Evolutionary conservation across 305 asterid genomes (phyloP).

Genomic region (Fraxinus greggii): DNA sequence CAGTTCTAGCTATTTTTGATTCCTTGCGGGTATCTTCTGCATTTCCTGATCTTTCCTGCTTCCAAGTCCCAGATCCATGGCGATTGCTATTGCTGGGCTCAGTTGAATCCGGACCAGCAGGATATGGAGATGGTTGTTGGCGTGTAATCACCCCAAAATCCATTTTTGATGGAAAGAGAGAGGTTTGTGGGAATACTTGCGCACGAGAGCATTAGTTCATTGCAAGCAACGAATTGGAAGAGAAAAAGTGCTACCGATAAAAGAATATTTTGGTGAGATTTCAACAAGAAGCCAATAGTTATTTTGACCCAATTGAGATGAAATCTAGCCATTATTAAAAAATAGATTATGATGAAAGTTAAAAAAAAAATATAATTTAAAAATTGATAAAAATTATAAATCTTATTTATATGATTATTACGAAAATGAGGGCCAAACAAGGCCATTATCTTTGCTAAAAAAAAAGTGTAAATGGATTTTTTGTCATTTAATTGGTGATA

Average conservation of each 20-base stretch:
- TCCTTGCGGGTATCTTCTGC: constrained; percentile 42
- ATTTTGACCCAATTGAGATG: background rate
- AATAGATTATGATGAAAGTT: background rate
- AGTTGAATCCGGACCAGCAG: constrained; percentile 30
- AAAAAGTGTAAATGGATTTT: no score
- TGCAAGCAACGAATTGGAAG: constrained; percentile 38
- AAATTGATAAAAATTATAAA: no score
- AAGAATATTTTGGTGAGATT: constrained; percentile 1
- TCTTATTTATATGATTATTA: no score
- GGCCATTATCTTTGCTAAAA: no score
- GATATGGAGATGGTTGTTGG: constrained; percentile 27
- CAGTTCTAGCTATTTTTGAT: constrained; percentile 35
- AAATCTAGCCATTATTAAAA: no score
- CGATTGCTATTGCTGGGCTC: constrained; percentile 29
- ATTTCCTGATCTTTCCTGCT: constrained; percentile 59
- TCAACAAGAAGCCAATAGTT: background rate
- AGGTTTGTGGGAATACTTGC: constrained; percentile 22
- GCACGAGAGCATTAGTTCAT: constrained; percentile 47
- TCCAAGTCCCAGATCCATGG: constrained; percentile 62
- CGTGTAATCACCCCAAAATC: constrained; percentile 52
- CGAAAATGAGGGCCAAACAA: no score
- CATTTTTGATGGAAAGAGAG: constrained; percentile 30
- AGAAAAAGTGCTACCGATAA: constrained; percentile 9
- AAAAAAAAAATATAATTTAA: no score
- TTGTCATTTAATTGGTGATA: background rate